phyloP scores from a whole-genome alignment of 2,329 filamentous ascomycete species.

The Alternaria postmessia region DNA sequence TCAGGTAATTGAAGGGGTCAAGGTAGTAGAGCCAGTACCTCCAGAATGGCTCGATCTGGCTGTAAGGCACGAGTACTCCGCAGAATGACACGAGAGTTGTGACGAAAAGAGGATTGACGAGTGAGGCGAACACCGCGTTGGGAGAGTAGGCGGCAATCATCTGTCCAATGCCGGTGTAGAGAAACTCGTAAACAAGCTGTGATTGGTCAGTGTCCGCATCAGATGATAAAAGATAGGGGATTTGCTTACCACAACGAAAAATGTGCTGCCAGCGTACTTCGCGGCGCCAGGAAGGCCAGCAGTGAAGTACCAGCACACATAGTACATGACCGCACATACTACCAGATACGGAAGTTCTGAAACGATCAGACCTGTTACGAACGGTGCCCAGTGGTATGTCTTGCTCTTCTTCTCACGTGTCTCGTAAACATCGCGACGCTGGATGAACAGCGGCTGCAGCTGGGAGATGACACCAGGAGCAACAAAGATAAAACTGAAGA shows the following conservation, averaged over 20 bases:
- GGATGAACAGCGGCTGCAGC: slow-evolving; percentile 55
- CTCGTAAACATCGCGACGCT: slow-evolving; percentile 58
- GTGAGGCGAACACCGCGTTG: slow-evolving; percentile 59
- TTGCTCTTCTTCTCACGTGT: slow-evolving; percentile 68
- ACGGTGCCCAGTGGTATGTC: slow-evolving; percentile 74
- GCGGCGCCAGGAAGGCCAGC: slow-evolving; percentile 21
- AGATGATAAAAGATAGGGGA: neutral
- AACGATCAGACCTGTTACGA: slow-evolving; percentile 72
- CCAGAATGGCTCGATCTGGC: slow-evolving; percentile 74
- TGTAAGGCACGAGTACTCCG: slow-evolving; percentile 69
- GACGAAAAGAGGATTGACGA: slow-evolving; percentile 47
- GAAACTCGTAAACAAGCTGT: slow-evolving; percentile 65
- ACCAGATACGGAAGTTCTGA: slow-evolving; percentile 73
- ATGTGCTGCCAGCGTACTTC: slow-evolving; percentile 63
- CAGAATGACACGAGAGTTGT: slow-evolving; percentile 27
- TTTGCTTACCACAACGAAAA: slow-evolving; percentile 34
- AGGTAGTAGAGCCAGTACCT: slow-evolving; percentile 49
- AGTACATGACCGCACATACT: slow-evolving; percentile 69
- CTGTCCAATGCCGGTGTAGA: slow-evolving; percentile 61
- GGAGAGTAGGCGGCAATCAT: slow-evolving; percentile 57
- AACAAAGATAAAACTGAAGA: slow-evolving; percentile 57
- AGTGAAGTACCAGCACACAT: slow-evolving; percentile 62
- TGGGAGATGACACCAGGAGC: slow-evolving; percentile 49
- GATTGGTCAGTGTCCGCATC: slow-evolving; percentile 54
- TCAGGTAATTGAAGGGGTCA: slow-evolving; percentile 53